These are phyloP conservation scores for Phlebiopsis flavidoalba DNA, from an alignment of 768 basidiomycete genomes.

Conservation along the genomic window DNA sequence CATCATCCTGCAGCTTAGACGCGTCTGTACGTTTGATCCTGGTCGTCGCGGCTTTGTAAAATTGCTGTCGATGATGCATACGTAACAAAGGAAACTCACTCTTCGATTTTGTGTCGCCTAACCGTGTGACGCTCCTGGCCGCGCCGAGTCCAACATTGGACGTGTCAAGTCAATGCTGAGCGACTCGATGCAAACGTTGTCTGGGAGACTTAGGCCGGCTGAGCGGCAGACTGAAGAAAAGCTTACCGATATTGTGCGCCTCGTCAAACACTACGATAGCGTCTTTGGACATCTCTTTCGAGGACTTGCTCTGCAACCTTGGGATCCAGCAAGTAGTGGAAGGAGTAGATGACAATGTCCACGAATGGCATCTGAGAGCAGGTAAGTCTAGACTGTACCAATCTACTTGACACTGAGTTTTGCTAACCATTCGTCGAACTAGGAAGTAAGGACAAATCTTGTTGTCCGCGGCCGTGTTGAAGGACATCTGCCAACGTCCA, in stretches of 20 bases:
- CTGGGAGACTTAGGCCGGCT: slow-evolving; percentile 31
- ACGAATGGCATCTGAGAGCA: slow-evolving; percentile 81
- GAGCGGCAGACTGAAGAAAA: background rate
- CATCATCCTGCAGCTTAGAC: slow-evolving; percentile 90
- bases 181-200: slow-evolving; percentile 99
- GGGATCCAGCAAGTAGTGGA: slow-evolving; percentile 97
- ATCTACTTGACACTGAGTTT: background rate
- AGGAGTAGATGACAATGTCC: slow-evolving; percentile 96
- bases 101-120: slow-evolving; percentile 91
- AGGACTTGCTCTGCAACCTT: slow-evolving; percentile 99
- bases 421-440: slow-evolving; percentile 85
- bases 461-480: slow-evolving; percentile 80
- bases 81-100: slow-evolving; percentile 47
- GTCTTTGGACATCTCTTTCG: slow-evolving; percentile 95
- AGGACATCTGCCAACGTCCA: slow-evolving; percentile 94
- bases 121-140: slow-evolving; percentile 75
- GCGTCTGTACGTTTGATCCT: slow-evolving; percentile 96
- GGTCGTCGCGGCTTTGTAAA: background rate
- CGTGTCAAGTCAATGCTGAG: slow-evolving; percentile 95
- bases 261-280: slow-evolving; percentile 99
- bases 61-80: background rate
- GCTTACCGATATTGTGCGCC: slow-evolving; percentile 94
- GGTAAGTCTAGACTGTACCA: background rate
- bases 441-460: slow-evolving; percentile 93
- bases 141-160: slow-evolving; percentile 98